Evolutionary conservation across 495 filamentous ascomycete genomes (phyloP).

Genomic region (Bathelium albidoporum): DNA sequence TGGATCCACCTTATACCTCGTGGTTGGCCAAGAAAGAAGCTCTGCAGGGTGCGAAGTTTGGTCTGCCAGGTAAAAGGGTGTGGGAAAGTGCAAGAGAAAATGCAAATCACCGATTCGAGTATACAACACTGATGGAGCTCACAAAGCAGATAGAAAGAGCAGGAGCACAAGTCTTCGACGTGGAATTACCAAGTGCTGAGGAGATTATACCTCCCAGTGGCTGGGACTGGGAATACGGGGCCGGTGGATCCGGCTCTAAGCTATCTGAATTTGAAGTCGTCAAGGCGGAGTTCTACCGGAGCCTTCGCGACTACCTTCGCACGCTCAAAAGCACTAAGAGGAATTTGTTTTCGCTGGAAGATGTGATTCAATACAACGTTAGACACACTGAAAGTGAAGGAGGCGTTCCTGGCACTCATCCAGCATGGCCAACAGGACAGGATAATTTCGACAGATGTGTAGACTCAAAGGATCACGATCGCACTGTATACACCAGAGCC

Average conservation of each 20-base stretch:
- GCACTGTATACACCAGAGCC: neutral
- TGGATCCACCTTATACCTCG: neutral
- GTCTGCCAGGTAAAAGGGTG: conserved; percentile 18
- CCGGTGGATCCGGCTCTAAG: conserved; percentile 10
- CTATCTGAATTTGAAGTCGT: conserved; percentile 23
- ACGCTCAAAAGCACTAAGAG: conserved; percentile 15
- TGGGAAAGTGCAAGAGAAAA: conserved; percentile 14
- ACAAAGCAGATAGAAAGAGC: conserved; percentile 4
- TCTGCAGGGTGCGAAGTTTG: conserved; percentile 22
- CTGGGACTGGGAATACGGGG: conserved; percentile 17
- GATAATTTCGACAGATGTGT: conserved; percentile 7
- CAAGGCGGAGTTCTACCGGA: conserved; percentile 21
- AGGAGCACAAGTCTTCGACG: conserved; percentile 13
- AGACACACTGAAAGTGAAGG: conserved; percentile 18
- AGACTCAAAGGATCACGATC: neutral
- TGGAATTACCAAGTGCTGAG: conserved; percentile 19
- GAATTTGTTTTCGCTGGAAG: conserved; percentile 9
- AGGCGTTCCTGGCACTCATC: conserved; percentile 12
- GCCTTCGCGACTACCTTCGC: conserved; percentile 18
- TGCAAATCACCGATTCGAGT: neutral
- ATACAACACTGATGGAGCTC: neutral
- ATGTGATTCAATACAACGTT: conserved; percentile 16
- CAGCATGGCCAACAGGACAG: conserved; percentile 19
- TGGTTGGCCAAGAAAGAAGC: neutral
- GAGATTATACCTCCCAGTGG: conserved; percentile 18